Conservation (phyloP, 441 rosid species). For the Geranium incanum region DNA sequence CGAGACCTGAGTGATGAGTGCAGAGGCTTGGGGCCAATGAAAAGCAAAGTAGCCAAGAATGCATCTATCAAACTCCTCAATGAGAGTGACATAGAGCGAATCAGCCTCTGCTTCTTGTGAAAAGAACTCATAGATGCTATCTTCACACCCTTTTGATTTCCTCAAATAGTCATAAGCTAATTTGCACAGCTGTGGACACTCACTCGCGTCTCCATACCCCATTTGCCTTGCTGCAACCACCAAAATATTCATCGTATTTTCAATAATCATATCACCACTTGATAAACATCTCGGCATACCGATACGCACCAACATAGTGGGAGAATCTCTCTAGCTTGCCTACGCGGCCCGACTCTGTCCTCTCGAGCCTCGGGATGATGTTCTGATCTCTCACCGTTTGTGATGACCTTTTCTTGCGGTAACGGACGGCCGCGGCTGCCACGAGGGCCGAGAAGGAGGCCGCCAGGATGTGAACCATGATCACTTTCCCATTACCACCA, state of each 20-base stretch:
- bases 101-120: constrained; percentile 38
- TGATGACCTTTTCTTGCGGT: constrained; percentile 19
- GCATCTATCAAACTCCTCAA: constrained; percentile 65
- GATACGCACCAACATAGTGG: constrained; percentile 53
- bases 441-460: constrained; percentile 34
- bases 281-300: too few relatives aligned
- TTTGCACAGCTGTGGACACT: constrained; percentile 60
- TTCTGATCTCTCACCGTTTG: constrained; percentile 13
- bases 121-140: constrained; percentile 42
- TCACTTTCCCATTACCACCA: constrained; percentile 20
- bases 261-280: too few relatives aligned
- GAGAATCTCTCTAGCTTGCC: constrained; percentile 62
- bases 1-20: constrained; percentile 45
- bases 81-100: constrained; percentile 44
- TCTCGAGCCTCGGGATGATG: constrained; percentile 36
- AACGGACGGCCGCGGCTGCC: constrained; percentile 28
- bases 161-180: constrained; percentile 51
- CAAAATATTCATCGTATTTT: neutral
- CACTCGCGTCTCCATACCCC: constrained; percentile 55
- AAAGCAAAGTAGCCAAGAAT: constrained; percentile 67
- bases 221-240: constrained; percentile 54
- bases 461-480: constrained; percentile 22
- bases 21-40: constrained; percentile 62
- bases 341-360: constrained; percentile 50
- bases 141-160: constrained; percentile 46